phyloP scores from a whole-genome alignment of 257 asterid genomes.

The Dorcoceras hygrometricum region DNA sequence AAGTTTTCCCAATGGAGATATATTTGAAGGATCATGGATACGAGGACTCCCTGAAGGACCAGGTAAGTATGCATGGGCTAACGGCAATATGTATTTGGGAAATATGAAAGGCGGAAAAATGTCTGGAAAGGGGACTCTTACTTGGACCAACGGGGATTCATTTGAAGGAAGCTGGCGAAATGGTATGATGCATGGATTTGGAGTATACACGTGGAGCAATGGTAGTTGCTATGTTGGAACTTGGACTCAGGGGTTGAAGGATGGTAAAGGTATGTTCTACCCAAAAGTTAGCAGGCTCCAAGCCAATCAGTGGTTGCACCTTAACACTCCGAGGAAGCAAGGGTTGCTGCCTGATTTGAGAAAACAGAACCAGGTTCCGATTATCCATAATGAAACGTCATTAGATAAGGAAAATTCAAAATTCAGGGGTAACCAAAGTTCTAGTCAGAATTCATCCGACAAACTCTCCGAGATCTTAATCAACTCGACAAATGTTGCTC shows the following conservation, averaged over 20 bases:
- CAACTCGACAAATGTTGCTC: slow-evolving; percentile 47
- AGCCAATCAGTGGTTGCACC: slow-evolving; percentile 63
- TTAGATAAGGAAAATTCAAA: slow-evolving; percentile 51
- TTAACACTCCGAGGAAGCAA: slow-evolving; percentile 73
- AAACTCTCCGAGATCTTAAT: slow-evolving; percentile 40
- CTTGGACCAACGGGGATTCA: slow-evolving; percentile 79
- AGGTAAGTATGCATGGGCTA: slow-evolving; percentile 87
- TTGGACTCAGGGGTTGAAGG: slow-evolving; percentile 90
- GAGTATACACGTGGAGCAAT: slow-evolving; percentile 78
- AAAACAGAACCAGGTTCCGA: slow-evolving; percentile 71
- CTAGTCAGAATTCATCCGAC: slow-evolving; percentile 40
- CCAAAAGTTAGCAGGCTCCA: slow-evolving; percentile 74
- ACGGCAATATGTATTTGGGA: slow-evolving; percentile 82
- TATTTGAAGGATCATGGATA: slow-evolving; percentile 92
- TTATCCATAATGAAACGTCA: slow-evolving; percentile 54
- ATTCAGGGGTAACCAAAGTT: slow-evolving; percentile 43
- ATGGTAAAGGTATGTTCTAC: slow-evolving; percentile 89
- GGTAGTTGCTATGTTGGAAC: slow-evolving; percentile 85
- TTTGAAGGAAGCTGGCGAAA: slow-evolving; percentile 83
- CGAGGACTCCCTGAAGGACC: slow-evolving; percentile 91
- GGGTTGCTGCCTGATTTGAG: slow-evolving; percentile 78
- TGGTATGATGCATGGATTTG: slow-evolving; percentile 90
- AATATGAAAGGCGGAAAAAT: slow-evolving; percentile 79
- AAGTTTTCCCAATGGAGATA: slow-evolving; percentile 67
- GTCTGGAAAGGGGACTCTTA: slow-evolving; percentile 94